These are phyloP conservation scores for Babesia divergens DNA, from an alignment of 169 alveolate species.

Conservation along the genomic window DNA sequence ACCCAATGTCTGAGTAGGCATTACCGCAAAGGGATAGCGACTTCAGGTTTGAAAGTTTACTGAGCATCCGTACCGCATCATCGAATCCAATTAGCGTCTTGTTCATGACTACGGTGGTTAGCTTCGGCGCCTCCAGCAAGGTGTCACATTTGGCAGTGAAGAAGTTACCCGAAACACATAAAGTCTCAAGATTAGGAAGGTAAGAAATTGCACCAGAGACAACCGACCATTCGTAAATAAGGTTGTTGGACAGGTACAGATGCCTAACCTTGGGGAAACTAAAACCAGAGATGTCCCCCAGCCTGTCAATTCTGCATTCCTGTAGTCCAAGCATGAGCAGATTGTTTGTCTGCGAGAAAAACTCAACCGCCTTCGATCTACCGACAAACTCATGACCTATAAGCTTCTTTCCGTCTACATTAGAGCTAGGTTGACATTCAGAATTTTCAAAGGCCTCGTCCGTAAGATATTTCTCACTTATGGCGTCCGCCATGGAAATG, in stretches of 20 bases:
- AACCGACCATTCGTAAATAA: slow-evolving; percentile 17
- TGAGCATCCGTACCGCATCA: background rate
- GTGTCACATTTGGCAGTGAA: background rate
- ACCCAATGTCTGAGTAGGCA: slow-evolving; percentile 2
- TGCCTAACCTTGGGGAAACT: slow-evolving; percentile 38
- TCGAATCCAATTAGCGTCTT: background rate
- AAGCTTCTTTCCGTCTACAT: background rate
- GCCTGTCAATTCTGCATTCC: background rate
- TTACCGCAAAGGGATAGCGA: slow-evolving; percentile 2
- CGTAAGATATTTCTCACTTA: slow-evolving; percentile 3
- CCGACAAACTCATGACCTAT: slow-evolving; percentile 59
- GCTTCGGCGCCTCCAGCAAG: background rate
- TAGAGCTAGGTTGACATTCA: background rate
- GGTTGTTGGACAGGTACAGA: slow-evolving; percentile 15
- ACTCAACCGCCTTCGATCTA: slow-evolving; percentile 16
- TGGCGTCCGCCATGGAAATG: slow-evolving; percentile 12
- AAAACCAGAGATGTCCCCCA: slow-evolving; percentile 20
- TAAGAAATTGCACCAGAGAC: background rate
- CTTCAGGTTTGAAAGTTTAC: background rate
- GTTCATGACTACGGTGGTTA: slow-evolving; percentile 7
- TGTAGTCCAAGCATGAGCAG: slow-evolving; percentile 24
- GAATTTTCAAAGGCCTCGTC: background rate
- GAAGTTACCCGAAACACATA: slow-evolving; percentile 37
- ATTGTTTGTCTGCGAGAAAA: slow-evolving; percentile 26
- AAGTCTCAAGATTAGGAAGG: slow-evolving; percentile 1